Evolutionary conservation across 441 rosid species (phyloP), one percentile per base, ranked within the genome.

Genomic region (Euphorbia neoarborescens): DNA sequence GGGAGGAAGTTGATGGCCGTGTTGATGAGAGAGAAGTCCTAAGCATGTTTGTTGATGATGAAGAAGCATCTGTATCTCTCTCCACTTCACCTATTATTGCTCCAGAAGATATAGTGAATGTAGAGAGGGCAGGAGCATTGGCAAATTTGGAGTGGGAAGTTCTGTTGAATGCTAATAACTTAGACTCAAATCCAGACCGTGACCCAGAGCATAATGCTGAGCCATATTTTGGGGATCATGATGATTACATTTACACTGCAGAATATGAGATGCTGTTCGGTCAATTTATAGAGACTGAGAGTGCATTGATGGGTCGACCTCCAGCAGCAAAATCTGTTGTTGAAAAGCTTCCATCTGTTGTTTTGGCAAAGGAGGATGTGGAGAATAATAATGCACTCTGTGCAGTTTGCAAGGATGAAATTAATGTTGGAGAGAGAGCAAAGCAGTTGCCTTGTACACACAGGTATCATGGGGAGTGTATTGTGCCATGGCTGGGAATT

Each of bases 341-440:
- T 56, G 80, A 78, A 71, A 86, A 79, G 76, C 96, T 93, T 71
- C 86, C 89, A 0, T 77, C 73, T 48, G 84, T 87, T 46, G 74
- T 71, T 68, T 6, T 93, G 74, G 86, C 84, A 7, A 76, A 78
- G 73, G 88, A 83, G 70, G 92, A 85, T 65, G 84, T 72, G 44
- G 83, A 81, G 61, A 77, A 75, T 42, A 79, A 76, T 51, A 81
- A 81, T 65, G 75, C 79, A 2, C 81, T 85, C 15, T 93, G 98
- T 80, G 94, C 96, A 0, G 91, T 93, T 66, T 93, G 98, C 46
- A 93, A 93, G 84, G 98, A 93, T 46, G 96, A 88, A 71, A 80
- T 91, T 73, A 51, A 40, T 66, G 75, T 81, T 9, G 95, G 89
- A 20, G 87, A 82, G 78, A 74, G 78, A 50, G 92, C 84, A 19